Evolutionary conservation across 1,284 basidiomycete genomes (phyloP), one percentile per base, ranked within the genome.

Genomic region (Fomes fomentarius): DNA sequence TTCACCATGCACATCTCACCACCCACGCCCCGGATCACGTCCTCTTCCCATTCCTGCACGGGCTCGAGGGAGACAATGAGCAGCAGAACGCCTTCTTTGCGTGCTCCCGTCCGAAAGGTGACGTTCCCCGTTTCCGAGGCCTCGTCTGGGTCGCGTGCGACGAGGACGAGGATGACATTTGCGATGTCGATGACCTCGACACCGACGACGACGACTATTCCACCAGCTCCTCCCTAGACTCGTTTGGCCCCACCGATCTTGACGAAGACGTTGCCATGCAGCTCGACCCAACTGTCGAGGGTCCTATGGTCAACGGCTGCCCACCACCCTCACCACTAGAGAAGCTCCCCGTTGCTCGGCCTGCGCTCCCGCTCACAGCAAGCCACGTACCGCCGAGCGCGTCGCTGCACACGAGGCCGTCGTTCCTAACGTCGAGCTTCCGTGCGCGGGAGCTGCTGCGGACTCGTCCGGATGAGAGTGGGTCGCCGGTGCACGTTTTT

Each of bases 21-120:
- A 74, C 82, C 3, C 87, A 91, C 68, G 82, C 89, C 3, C 87
- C 88, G 1, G 91, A 93, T 74, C 75, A 78, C 43, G 79, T 89
- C 65, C 80, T 95, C 65, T 91, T 94, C 71, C 88, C 93, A 25
- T 91, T 95, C 77, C 72, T 92, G 48, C 86, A 93, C 69, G 86
- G 91, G 53, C 77, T 96, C 67, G 91, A 94, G 65, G 87, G 89
- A 62, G 79, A 86, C 58, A 91, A 91, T 67, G 71, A 81, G 24
- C 82, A 84, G 0, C 91, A 93, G 74, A 89, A 88, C 67, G 76
- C 79, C 28, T 94, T 94, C 76, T 94, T 93, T 67, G 78, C 84
- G 3, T 70, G 73, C 28, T 70, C 58, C 47, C 62, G 52, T 56
- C 62, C 54, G 25, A 49, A 57, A 31, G 56, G 64, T 60, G 63